Base-by-base conservation (phyloP, 2,329 filamentous ascomycete species). In the Curvularia eragrostidis region DNA sequence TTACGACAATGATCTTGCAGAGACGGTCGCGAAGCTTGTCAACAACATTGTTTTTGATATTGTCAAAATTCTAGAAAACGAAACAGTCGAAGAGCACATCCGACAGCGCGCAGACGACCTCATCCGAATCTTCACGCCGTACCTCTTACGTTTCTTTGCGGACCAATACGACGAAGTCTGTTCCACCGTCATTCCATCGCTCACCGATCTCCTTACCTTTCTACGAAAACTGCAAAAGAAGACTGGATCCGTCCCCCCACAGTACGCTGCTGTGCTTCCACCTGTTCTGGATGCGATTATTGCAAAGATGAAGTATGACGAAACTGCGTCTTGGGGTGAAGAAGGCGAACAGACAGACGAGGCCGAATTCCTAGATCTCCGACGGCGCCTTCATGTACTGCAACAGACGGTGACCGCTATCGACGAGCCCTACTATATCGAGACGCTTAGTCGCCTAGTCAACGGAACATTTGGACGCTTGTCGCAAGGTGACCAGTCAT, bases 161-260 rank as follows among this genome's bases (percentile, higher is more conserved):
- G 95, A 99, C 77, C 93, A 99, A 74, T 99, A 96, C 76, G 95
- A 99, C 77, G 95, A 99, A 80, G 89, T 99, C 66, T 98, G 95
- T 82, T 96, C 93, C 34, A 95, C 92, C 12, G 92, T 98, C 57
- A 96, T 99, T 61, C 91, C 93, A 21, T 94, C 91, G 36, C 86
- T 98, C 54, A 97, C 91, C 48, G 96, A 99, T 70, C 85, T 98
- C 48, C 85, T 99, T 59, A 93, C 92, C 26, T 94, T 96, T 75
- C 85, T 98, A 64, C 89, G 95, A 56, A 96, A 93, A 77, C 82
- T 93, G 36, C 85, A 89, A 61, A 87, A 85, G 70, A 76, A 79
- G 51, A 85, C 82, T 34, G 82, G 82, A 12, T 83, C 87, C 19
- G 82, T 96, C n/a, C 88, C 90, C 18, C 79, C 84, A 47, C 86